Percentiles rank a stretch among this genome's conserved stretches.
phyloP scores from a whole-genome alignment of 176 grass and related monocot genomes.

The Triticum turgidum region DNA sequence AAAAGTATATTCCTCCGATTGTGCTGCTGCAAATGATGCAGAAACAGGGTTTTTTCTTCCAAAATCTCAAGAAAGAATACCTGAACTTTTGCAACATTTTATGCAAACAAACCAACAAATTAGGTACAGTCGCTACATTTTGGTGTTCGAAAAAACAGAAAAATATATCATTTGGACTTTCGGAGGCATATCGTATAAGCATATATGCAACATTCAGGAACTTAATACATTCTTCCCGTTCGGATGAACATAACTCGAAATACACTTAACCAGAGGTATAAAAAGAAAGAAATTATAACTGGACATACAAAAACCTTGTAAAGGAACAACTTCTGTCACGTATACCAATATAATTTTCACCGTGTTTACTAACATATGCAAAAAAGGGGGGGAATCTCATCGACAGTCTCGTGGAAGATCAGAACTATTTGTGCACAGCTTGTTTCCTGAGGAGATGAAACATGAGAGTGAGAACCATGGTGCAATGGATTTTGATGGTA shows the following conservation, averaged over 20 bases:
- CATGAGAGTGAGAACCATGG: neutral
- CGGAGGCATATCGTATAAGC: neutral
- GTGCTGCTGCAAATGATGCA: too few relatives aligned
- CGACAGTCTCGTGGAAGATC: neutral
- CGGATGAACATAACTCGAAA: neutral
- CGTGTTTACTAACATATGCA: constrained; percentile 24
- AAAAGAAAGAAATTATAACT: neutral
- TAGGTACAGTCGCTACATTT: neutral
- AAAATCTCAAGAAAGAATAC: neutral
- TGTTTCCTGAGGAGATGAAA: constrained; percentile 50
- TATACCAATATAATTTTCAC: constrained; percentile 25
- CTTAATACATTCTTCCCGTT: constrained; percentile 14
- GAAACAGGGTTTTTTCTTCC: neutral
- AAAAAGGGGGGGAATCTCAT: neutral
- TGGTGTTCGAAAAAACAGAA: neutral
- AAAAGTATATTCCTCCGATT: neutral
- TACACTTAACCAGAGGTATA: constrained; percentile 9
- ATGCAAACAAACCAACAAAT: neutral
- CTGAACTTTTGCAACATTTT: neutral
- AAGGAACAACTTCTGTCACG: neutral
- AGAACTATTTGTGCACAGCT: constrained; percentile 17
- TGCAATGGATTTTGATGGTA: neutral
- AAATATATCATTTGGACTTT: neutral
- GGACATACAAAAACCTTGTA: neutral
- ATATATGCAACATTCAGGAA: constrained; percentile 8